Percentiles rank a stretch among this genome's conserved stretches.
phyloP scores from a whole-genome alignment of 805 yeast species.

The Zygotorulaspora florentina region DNA sequence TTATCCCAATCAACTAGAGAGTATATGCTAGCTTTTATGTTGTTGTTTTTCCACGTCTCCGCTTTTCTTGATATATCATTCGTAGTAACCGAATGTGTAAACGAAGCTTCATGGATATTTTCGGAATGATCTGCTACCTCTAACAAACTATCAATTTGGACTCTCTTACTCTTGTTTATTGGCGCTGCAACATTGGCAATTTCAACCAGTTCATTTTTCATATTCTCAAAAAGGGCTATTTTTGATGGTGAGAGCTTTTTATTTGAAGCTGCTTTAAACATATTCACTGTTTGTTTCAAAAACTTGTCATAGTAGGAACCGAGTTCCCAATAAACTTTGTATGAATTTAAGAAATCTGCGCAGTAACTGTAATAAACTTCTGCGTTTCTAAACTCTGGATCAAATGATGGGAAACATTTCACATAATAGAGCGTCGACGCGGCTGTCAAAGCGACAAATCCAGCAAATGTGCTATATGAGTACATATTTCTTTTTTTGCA shows the following conservation, averaged over 20 bases:
- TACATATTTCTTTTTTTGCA: constrained; percentile 3
- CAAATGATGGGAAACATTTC: constrained; percentile 2
- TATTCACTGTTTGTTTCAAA: constrained; percentile 1
- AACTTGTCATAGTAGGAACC: constrained; percentile 3
- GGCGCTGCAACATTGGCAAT: constrained; percentile 3
- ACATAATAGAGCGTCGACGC: constrained; percentile 2
- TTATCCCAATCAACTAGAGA: constrained; percentile 4
- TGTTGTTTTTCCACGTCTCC: background rate
- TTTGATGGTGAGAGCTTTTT: background rate
- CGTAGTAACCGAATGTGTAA: background rate
- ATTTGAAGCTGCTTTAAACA: constrained; percentile 3
- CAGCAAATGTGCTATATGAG: constrained; percentile 3
- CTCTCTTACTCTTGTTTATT: background rate
- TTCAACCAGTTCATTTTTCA: constrained; percentile 3
- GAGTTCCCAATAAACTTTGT: constrained; percentile 2
- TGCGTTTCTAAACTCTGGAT: background rate
- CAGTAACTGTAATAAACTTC: constrained; percentile 1
- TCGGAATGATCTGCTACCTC: background rate
- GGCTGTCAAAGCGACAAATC: constrained; percentile 3
- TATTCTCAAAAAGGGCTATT: constrained; percentile 3
- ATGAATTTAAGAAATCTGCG: background rate
- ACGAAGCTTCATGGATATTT: background rate
- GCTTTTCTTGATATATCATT: background rate
- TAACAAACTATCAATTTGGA: constrained; percentile 3
- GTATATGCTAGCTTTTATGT: background rate